Evolutionary conservation across 2,329 filamentous ascomycete genomes (phyloP), one percentile per base, ranked within the genome.

Genomic region (Aspergillus neoniger): DNA sequence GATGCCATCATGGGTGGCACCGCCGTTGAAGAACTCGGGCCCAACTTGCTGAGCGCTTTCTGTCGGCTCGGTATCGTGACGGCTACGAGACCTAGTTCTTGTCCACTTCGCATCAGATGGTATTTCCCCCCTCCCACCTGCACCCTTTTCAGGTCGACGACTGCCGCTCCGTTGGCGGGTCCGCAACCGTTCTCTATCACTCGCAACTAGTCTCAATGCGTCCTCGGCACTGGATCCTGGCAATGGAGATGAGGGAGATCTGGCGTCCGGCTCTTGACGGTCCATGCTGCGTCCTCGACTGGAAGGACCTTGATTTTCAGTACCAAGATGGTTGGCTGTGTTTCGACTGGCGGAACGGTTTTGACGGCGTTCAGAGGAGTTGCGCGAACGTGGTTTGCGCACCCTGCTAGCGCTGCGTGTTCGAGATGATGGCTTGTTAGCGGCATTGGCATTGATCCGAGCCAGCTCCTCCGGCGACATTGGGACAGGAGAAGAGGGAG

Each of bases 391-490:
- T 59, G 71, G 62, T 63, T 76, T 70, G 63, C 83, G 85, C 53
- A 89, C 76, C 67, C 85, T 88, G 70, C 87, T 86, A 17, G 68
- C 72, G 59, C 71, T 77, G 10, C 74, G 71, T 2, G 66, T 68
- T 44, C 69, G 73, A 58, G 62, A 76, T 62, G 63, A 74, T 51
- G 60, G 70, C 70, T 67, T 73, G 50, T 64, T 80, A 63, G 82
- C 83, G 7, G 78, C 74, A 61, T 77, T 80, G 5, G 74, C 76
- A 51, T 78, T 77, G 62, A 80, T 81, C 48, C 73, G 71, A 53
- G 77, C 70, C 61, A 91, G 74, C 69, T 97, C 92, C 68, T 96
- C 91, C 0, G 92, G 92, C 3, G 93, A 96, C 93, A 97, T 97
- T 3, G 93, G 92, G 2, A 96, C 85, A 0, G 94, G 94, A 0